Base-by-base conservation (phyloP, 2,329 filamentous ascomycete genomes). In the Fusarium irregulare region DNA sequence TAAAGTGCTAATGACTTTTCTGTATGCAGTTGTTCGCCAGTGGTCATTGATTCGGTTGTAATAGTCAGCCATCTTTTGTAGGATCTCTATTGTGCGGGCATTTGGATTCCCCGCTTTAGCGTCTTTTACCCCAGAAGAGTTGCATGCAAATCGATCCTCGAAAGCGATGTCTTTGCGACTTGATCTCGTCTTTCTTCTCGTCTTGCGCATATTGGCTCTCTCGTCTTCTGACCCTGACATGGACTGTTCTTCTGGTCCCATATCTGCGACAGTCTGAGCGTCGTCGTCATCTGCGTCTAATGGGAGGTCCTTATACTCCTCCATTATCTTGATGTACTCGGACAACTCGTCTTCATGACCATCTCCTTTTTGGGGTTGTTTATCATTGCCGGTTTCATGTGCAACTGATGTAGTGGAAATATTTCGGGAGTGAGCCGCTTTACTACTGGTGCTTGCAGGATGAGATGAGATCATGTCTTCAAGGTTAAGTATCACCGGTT, bases 31-130 rank as follows among this genome's bases (percentile, higher is more conserved):
- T 0, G 86, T 86, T 5, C 93, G 89, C 92, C 93, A 98, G 37
- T 89, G 86, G 74, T 98, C 94, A 41, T 89, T 86, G n/a, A 87
- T 88, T 9, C 90, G 85, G 7, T 86, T 87, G 77, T 97, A 97
- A 78, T 95, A 91, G 56, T 90, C 86, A 44, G 88, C 86, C 92
- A 98, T 94, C 70, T 92, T 85, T 73, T 93, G 88, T 7, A 98
- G 83, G 4, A 96, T 83, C 48, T 91, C 86, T 53, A 97, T 94
- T 0, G 92, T 97, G 14, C 86, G 83, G 2, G 83, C 82, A 76
- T 98, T 98, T 0, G 93, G 92, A 70, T 92, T 93, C 14, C 81
- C 76, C 1, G 80, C 75, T 16, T 80, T 76, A 6, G 77, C 76
- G 34, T 83, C 79, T 51, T 80, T 82, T 4, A 80, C 83, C 12